Evolutionary conservation across 225 moss, liverwort and hornwort genomes (phyloP), one percentile per base, ranked within the genome.

Genomic region (Sphagnum tenellum): DNA sequence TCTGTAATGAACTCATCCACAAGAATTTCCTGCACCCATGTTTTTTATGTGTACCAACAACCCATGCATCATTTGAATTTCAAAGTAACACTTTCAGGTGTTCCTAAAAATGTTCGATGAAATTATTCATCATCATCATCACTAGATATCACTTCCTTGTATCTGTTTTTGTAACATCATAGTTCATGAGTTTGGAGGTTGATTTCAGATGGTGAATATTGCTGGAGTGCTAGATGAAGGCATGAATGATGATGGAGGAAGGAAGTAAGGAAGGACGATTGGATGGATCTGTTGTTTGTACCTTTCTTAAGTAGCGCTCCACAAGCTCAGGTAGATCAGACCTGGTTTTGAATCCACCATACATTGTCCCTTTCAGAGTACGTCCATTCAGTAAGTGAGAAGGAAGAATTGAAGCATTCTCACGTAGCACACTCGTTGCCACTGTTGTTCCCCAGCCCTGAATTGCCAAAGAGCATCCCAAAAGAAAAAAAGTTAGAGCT

Each of bases 391-490:
- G 70, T 49, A 98, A 57, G 13, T 67, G 62, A 47, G 66, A 69
- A 9, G 80, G 64, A 62, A 81, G 76, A 64, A 90, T 59, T 65
- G 88, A 79, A 71, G 93, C 66, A 9, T 61, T 65, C 45, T 57
- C 71, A 45, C 67, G 69, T 46, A 82, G 75, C 62, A 98, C 87
- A 67, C 96, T 90, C 7, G 74, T 13, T 12, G 90, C 75, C 8
- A 93, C 71, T 29, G 85, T 75, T 63, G 78, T 70, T 29, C 93
- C 93, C 81, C 88, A 87, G 62, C 79, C 83, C 96, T 98, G 89
- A 49, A 57, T 47, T 63, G 14, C 29, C 29, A 29, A 29, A 29
- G 29, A 29, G 29, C 29, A 29, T 29, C 29, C 29, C 29, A 29
- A 29, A 29, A 29, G 29, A 29, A 29, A 29, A 29, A 29, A 29